Evolutionary conservation across 495 filamentous ascomycete genomes (phyloP), one percentile per base, ranked within the genome.

Genomic region (Aspergillus nidulans): DNA sequence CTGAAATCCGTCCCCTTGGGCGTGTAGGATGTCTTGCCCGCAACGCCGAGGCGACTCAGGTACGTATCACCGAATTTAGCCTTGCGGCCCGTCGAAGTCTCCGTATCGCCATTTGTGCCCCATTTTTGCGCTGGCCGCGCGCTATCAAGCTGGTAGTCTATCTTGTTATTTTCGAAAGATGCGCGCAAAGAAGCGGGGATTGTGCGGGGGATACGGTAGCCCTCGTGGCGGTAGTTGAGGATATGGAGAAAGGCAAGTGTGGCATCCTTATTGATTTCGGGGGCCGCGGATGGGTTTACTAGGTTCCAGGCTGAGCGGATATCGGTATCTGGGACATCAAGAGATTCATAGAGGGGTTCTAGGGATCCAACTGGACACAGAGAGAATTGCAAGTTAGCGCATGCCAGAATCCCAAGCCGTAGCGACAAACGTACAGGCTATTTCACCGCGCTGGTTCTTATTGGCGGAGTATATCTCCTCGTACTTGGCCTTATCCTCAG

Each of bases 11-110:
- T 98, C 46, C 87, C 94, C 55, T 79, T 77, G 20, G 86, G 82
- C 40, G 81, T 77, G 53, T 85, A 86, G 19, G 76, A 77, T 12
- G 81, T 79, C 65, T 91, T 88, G 60, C 90, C 90, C 25, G 88
- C 89, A 48, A 90, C 81, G 18, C 94, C 94, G 34, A 98, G 75
- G 24, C 94, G 86, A 58, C 85, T 89, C 42, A 98, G 84, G 73
- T 98, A 98, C 39, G 94, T 89, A 69, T 97, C 92, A 49, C 94
- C 94, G 69, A 98, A 98, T 69, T 92, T 95, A 59, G 91, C 85
- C 71, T 97, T 98, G 62, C 87, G 82, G 36, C 90, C 90, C n/a
- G 87, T 89, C 4, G 72, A 65, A 2, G 91, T 96, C 57, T 84
- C 79, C 25, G 90, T 87, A 62, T 90, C 87, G 13, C 76, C 75